Base-by-base conservation (phyloP, 2,329 filamentous ascomycete species). In the Microsporum audouinii region DNA sequence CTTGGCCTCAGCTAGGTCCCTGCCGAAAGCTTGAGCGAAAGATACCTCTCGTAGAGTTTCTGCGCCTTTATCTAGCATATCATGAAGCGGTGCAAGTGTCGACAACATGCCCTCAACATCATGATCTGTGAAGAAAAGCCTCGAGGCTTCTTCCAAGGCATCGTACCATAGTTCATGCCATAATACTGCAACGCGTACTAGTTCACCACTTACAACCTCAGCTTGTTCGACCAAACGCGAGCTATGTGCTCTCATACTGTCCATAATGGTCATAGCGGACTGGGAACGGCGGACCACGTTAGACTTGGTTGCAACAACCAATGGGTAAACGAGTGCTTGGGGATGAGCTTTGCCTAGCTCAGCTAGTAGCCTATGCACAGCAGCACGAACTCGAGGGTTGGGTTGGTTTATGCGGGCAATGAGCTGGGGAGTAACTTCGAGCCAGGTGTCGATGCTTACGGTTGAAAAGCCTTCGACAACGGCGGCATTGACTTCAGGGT, bases 111-210 rank as follows among this genome's bases (percentile, higher is more conserved):
- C 95, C 63, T 96, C 89, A 51, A 97, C 94, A 73, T 99, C 96
- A 70, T 95, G 88, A 69, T 97, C 92, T 63, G 92, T 94, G 75
- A 99, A 99, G 79, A 97, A 99, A 17, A 99, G 79, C 59, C 94
- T 84, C 36, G 91, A 96, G 0, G 94, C 95, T 77, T 99, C 95
- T 74, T 99, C 94, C 14, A 99, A 80, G 33, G 89, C 95, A 74
- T 99, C 95, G 67, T 99, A 94, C 94, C 94, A 99, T 66, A 95
- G 88, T 70, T 99, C 94, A 71, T 99, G 94, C 95, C 95, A 99
- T 29, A 99, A 76, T 1, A 99, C 92, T 14, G 94, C 94, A 62
- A 99, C 95, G 58, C 94, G 86, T 70, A 99, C 97, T 61, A 99
- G 84, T 72, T 99, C 95, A 70, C 94, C 88, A 72, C 92, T 97